These are phyloP conservation scores for Candida yuanshanica DNA, from an alignment of 805 yeast species.

Conservation along the genomic window DNA sequence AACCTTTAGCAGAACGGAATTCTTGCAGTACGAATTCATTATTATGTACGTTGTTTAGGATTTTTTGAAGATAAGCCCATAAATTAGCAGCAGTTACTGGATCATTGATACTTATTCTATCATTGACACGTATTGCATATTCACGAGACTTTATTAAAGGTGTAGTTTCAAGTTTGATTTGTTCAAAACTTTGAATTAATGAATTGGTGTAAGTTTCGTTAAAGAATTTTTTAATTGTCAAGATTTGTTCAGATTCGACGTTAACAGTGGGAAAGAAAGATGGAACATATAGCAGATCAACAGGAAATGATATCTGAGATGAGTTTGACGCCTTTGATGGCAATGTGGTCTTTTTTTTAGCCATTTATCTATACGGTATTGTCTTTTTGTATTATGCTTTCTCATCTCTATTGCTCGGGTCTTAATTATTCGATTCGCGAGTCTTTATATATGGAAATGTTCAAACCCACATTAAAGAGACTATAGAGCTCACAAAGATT, in stretches of 20 bases:
- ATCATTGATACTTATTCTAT: constrained; percentile 40
- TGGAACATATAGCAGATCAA: constrained; percentile 4
- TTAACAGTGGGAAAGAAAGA: constrained; percentile 3
- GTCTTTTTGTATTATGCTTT: too few species aligned
- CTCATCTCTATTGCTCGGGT: too few species aligned
- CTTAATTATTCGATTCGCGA: too few species aligned
- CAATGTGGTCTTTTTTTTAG: not conserved
- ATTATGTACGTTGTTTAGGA: constrained; percentile 25
- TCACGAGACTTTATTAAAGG: constrained; percentile 42
- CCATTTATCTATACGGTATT: too few species aligned
- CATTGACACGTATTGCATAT: constrained; percentile 56
- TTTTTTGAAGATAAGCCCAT: constrained; percentile 36
- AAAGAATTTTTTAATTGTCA: constrained; percentile 17
- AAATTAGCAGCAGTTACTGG: constrained; percentile 29
- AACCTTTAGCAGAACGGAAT: constrained; percentile 38
- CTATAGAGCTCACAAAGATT: too few species aligned
- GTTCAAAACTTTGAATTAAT: constrained; percentile 5
- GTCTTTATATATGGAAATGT: too few species aligned
- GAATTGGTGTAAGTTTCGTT: constrained; percentile 7
- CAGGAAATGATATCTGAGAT: constrained; percentile 1
- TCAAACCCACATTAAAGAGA: too few species aligned
- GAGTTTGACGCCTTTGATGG: not conserved
- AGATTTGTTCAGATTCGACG: constrained; percentile 11
- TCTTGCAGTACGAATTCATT: constrained; percentile 26
- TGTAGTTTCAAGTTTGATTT: constrained; percentile 36